Base-by-base conservation (phyloP, 163 green algal genomes). In the Scenedesmus sp. region DNA sequence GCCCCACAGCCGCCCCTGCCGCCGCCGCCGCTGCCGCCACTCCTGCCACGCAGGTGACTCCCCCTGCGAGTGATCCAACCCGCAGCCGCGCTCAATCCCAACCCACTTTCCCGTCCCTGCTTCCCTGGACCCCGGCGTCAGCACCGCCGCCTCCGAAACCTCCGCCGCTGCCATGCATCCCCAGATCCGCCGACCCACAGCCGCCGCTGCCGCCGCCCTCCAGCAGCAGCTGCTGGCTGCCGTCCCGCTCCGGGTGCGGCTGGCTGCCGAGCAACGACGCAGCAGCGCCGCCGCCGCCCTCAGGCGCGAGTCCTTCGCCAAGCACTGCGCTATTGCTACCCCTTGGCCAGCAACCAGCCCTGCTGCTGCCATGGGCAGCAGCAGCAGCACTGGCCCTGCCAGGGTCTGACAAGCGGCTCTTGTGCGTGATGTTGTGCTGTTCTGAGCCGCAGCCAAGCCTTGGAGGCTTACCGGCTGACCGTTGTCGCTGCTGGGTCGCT, bases 31-130 rank as follows among this genome's bases (percentile, higher is more conserved):
- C 42, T 56, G 37, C 81, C 43, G 56, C 40, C 30, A 44, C 43
- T 80, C 40, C 56, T 65, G 13, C 49, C 88, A 37, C 15, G 51
- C 30, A 56, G 6, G 79, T 92, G 22, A 90, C 53, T 26, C 65
- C 92, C 40, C 78, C 76, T 44, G 86, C 85, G 59, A 90, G 43
- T 1, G 40, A 59, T 89, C 22, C 40, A 49, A 49, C 59, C 20
- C 2, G 42, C 44, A 42, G 56, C 59, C 15, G 56, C 35, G 30
- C n/a, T 49, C 53, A 35, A 79, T 3, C 65, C 30, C 30, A 40
- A 2, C 65, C 65, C 65, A 40, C 65, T 6, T 40, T 18, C 30
- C 56, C 46, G 46, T 56, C 46, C 46, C 10, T 70, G 22, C 56
- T 70, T 7, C 56, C 56, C 20, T 70, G 56, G 51, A 13, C 13